A percentile compares a stretch with the other conserved stretches of the same genome.
phyloP scores from a whole-genome alignment of 1,284 basidiomycete species.

The Microbotryum violaceum region DNA sequence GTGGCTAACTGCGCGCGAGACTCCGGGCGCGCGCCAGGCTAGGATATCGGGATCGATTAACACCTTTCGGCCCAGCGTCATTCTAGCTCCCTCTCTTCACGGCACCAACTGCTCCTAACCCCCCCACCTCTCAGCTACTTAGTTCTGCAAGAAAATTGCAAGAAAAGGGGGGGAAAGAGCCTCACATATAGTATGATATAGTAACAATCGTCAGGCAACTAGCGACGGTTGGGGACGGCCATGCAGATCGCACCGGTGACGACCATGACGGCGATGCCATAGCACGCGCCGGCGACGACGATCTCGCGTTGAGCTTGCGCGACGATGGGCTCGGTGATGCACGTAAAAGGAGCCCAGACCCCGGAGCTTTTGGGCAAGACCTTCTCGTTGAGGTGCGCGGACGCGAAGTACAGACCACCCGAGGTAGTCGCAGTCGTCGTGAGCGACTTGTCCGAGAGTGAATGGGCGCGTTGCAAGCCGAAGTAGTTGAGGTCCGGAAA shows the following conservation, averaged over 20 bases:
- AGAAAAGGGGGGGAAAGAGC: too few relatives aligned
- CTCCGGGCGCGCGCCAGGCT: too few relatives aligned
- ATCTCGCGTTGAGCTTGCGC: constrained; percentile 19
- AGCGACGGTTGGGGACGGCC: constrained; percentile 14
- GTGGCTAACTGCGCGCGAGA: too few relatives aligned
- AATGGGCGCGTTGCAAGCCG: constrained; percentile 11
- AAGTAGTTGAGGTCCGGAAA: constrained; percentile 25
- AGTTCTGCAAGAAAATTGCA: too few relatives aligned
- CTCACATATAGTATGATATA: too few relatives aligned
- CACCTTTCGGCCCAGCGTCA: too few relatives aligned
- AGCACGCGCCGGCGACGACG: constrained; percentile 14
- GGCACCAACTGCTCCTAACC: too few relatives aligned
- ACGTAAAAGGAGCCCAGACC: constrained; percentile 22
- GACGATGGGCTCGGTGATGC: constrained; percentile 16
- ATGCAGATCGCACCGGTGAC: constrained; percentile 23
- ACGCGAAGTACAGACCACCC: constrained; percentile 24
- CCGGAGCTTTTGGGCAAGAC: constrained; percentile 10
- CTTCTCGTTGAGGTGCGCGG: constrained; percentile 1
- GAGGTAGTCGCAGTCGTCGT: constrained; percentile 10
- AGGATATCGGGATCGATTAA: too few relatives aligned
- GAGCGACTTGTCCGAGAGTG: constrained; percentile 2
- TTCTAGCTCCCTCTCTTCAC: too few relatives aligned
- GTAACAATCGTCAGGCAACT: too few relatives aligned
- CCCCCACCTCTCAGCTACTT: too few relatives aligned
- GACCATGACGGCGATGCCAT: constrained; percentile 10